Evolutionary conservation across 257 asterid species (phyloP), one percentile per base, ranked within the genome.

Genomic region (Capsicum chinense): DNA sequence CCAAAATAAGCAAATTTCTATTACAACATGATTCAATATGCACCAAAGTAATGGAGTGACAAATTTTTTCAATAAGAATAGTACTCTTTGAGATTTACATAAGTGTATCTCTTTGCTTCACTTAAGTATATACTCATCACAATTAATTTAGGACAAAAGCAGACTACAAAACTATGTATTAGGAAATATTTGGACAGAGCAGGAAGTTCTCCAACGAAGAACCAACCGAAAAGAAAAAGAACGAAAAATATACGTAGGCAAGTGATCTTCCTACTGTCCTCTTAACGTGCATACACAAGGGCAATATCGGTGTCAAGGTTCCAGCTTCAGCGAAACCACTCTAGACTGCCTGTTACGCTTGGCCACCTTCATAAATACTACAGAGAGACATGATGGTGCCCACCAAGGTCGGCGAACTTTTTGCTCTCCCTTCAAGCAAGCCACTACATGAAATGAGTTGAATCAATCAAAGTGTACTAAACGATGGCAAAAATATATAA

Each of bases 361-460:
- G 9, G 95, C 98, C 52, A 92, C 93, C 87, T 92, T 92, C 52
- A 88, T 88, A 83, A 88, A 95, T 68, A 95, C 90, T 9, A 89
- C 74, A 1, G 98, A 88, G 44, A 96, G 92, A 85, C 97, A 97
- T 48, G 97, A 84, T 2, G 98, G 98, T 11, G 98, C 98, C 99
- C 99, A 95, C 99, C 99, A 97, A 8, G 98, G 99, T 86, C 92
- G 87, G 19, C 93, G 95, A 17, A 95, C 92, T 87, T 90, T 97
- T 87, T 97, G 98, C 88, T 97, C 99, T 87, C 99, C 99, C 90
- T 95, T 97, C 92, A 97, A 92, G 93, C 99, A 96, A 62, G 99
- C 99, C 90, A 96, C 99, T 96, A 73, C 66, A 83, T 13, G 66
- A 59, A 80, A 58, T 8, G 81, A 33, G n/a, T 66, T 19, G 68